Conservation (phyloP, 345 rosid species). For the Melaleuca quinquenervia region DNA sequence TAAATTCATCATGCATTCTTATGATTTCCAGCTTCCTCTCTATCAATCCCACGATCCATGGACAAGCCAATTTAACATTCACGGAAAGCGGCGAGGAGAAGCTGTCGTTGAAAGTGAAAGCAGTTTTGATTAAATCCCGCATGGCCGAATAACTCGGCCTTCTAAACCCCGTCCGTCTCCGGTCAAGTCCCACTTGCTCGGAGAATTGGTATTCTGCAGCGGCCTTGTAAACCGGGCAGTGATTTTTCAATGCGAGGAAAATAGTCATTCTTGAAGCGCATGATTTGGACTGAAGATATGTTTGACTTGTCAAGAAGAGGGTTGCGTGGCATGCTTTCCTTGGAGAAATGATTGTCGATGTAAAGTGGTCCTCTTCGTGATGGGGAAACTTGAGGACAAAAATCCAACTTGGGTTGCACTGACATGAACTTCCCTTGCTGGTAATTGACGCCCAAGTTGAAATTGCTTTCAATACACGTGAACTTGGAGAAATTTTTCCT, state of each 20-base stretch:
- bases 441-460: neutral
- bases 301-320: neutral
- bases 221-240: neutral
- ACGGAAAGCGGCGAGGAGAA: neutral
- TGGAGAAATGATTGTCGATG: no score
- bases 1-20: fast-evolving
- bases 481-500: neutral
- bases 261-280: neutral
- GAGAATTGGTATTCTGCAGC: neutral
- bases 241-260: neutral
- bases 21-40: neutral
- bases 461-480: neutral
- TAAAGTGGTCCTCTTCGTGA: neutral
- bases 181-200: neutral
- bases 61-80: neutral
- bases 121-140: neutral
- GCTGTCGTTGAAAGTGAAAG: neutral
- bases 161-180: neutral
- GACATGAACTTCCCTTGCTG: neutral
- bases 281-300: neutral
- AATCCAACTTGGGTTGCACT: neutral
- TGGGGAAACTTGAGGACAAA: neutral
- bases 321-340: neutral
- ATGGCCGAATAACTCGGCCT: neutral
- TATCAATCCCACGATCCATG: neutral